Evolutionary conservation across 139 green algal species (phyloP).

Genomic region (Coelastrella sp.): DNA sequence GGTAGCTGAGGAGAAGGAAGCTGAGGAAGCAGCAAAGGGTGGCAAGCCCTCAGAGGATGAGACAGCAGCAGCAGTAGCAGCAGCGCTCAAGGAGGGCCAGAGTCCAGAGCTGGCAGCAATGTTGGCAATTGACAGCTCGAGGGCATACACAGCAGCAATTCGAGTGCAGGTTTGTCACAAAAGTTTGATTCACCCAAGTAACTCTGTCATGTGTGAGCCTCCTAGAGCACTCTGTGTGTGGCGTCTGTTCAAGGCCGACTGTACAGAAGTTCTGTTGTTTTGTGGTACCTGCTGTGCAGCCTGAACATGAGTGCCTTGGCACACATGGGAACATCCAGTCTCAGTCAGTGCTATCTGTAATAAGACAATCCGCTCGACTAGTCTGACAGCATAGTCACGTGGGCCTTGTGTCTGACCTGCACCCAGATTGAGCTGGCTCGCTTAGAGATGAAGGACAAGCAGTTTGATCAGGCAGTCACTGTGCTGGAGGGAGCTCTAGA

Average conservation of each 20-base stretch:
- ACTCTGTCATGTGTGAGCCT: background rate
- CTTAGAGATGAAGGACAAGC: conserved; percentile 49
- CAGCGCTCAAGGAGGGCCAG: background rate
- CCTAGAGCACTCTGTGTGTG: background rate
- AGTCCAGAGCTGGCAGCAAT: conserved; percentile 24
- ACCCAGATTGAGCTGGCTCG: conserved; percentile 42
- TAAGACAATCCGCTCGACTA: background rate
- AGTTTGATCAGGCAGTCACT: conserved; percentile 2
- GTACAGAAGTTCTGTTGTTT: no score
- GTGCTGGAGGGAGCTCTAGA: conserved; percentile 35
- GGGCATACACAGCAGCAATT: conserved; percentile 14
- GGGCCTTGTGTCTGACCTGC: background rate
- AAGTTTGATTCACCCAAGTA: background rate
- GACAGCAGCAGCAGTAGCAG: conserved; percentile 22
- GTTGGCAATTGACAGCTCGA: conserved; percentile 19
- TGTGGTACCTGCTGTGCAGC: background rate
- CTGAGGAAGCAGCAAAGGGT: conserved; percentile 31
- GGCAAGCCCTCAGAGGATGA: background rate
- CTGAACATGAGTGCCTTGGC: background rate
- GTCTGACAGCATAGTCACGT: background rate
- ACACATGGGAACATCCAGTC: no score
- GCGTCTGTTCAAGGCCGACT: no score
- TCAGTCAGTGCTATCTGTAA: no score
- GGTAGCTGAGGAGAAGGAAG: conserved; percentile 41
- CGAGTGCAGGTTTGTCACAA: background rate